phyloP scores from a whole-genome alignment of 2,329 filamentous ascomycete genomes.

The Colletotrichum scovillei region DNA sequence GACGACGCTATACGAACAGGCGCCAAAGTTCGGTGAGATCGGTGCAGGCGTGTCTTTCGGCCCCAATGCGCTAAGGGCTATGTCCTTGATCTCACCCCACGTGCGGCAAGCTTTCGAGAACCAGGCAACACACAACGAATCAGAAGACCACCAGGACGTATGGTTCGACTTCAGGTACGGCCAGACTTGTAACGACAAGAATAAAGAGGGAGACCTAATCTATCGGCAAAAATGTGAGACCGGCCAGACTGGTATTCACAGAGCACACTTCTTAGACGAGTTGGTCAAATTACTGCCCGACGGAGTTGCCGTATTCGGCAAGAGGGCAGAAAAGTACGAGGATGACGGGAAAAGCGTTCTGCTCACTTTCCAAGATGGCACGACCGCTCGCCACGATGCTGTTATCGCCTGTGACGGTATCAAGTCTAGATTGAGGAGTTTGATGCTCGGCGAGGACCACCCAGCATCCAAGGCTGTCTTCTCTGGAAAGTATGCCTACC shows the following conservation, averaged over 20 bases:
- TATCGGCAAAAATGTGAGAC: slow-evolving; percentile 17
- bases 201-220: slow-evolving; percentile 20
- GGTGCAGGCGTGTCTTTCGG: slow-evolving; percentile 64
- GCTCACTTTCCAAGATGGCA: slow-evolving; percentile 53
- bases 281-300: slow-evolving; percentile 51
- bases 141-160: slow-evolving; percentile 30
- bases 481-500: slow-evolving; percentile 69
- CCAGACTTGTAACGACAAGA: slow-evolving; percentile 34
- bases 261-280: slow-evolving; percentile 46
- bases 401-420: slow-evolving; percentile 71
- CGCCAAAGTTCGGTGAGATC: slow-evolving; percentile 55
- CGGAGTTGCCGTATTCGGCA: slow-evolving; percentile 41
- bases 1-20: slow-evolving; percentile 60
- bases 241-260: slow-evolving; percentile 20
- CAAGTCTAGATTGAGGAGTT: slow-evolving; percentile 57
- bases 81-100: slow-evolving; percentile 43
- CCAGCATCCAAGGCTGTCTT: slow-evolving; percentile 55
- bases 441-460: slow-evolving; percentile 59
- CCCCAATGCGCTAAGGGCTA: slow-evolving; percentile 61
- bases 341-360: slow-evolving; percentile 35
- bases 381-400: slow-evolving; percentile 49
- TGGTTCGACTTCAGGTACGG: slow-evolving; percentile 37
- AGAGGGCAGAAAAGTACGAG: slow-evolving; percentile 40
- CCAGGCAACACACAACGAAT: slow-evolving; percentile 37
- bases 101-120: slow-evolving; percentile 51